A percentile compares a stretch with the other conserved stretches of the same genome.
phyloP scores from a whole-genome alignment of 805 yeast species.

The Candida glaebosa region DNA sequence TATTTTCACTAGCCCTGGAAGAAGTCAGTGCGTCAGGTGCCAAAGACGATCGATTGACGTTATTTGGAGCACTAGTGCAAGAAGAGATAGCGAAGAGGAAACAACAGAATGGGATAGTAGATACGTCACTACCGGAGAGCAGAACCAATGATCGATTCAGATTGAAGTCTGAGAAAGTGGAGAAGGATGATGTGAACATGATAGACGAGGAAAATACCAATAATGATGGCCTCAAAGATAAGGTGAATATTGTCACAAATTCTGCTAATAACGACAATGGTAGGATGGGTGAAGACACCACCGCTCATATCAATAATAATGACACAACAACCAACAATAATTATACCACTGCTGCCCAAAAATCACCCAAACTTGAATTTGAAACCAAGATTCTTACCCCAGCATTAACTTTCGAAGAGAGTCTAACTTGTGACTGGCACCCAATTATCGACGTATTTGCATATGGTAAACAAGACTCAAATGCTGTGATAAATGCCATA shows the following conservation, averaged over 20 bases:
- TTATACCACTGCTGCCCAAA: neutral
- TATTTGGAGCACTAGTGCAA: slow-evolving; percentile 52
- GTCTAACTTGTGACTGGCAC: slow-evolving; percentile 54
- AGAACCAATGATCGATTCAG: slow-evolving; percentile 6
- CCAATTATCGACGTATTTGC: slow-evolving; percentile 51
- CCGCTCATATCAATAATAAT: neutral
- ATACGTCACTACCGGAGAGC: slow-evolving; percentile 4
- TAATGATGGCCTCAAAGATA: neutral
- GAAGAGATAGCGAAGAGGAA: slow-evolving; percentile 28
- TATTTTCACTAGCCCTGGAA: slow-evolving; percentile 69
- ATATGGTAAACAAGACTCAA: slow-evolving; percentile 49
- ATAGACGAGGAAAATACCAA: neutral
- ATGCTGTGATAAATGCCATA: slow-evolving; percentile 44
- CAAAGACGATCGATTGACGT: slow-evolving; percentile 30
- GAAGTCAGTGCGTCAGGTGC: slow-evolving; percentile 29
- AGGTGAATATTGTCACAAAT: neutral
- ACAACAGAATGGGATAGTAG: slow-evolving; percentile 4
- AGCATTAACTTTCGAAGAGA: slow-evolving; percentile 35
- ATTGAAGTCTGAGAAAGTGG: slow-evolving; percentile 13
- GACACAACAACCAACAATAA: neutral
- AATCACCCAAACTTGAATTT: slow-evolving; percentile 8
- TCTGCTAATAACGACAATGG: neutral
- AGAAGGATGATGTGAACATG: neutral
- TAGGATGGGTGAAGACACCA: too few species aligned
- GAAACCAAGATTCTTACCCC: slow-evolving; percentile 38